These are phyloP conservation scores for Oryza glumipatula DNA, from an alignment of 176 grass and related monocot genomes.

Conservation along the genomic window DNA sequence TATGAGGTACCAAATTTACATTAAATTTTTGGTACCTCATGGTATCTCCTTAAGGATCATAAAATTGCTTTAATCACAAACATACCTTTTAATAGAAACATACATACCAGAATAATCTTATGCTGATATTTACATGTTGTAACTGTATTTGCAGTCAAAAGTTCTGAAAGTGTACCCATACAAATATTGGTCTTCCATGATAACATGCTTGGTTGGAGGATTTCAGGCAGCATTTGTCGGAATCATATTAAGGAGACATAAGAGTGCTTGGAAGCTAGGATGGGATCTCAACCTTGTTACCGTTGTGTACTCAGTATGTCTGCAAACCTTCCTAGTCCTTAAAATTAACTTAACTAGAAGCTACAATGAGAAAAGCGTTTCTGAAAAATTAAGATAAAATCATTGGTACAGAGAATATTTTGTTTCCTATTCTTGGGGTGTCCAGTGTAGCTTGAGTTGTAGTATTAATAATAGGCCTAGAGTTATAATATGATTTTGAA, in stretches of 20 bases:
- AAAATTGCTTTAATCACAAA: too few species aligned
- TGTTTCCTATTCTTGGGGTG: neutral
- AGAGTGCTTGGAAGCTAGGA: slow-evolving; percentile 47
- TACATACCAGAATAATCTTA: neutral
- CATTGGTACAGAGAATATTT: neutral
- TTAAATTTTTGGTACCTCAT: too few species aligned
- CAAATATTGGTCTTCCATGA: slow-evolving; percentile 72
- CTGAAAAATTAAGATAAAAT: too few species aligned
- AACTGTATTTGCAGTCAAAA: slow-evolving; percentile 34
- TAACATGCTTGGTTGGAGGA: slow-evolving; percentile 58
- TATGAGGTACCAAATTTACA: too few species aligned
- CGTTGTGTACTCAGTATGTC: slow-evolving; percentile 54
- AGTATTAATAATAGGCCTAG: neutral
- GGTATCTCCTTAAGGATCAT: too few species aligned
- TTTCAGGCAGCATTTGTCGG: slow-evolving; percentile 49
- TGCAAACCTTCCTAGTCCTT: neutral
- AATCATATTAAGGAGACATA: slow-evolving; percentile 56
- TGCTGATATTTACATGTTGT: neutral
- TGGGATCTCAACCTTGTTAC: slow-evolving; percentile 60
- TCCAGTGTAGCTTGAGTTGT: neutral
- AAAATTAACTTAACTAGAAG: neutral
- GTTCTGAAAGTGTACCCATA: slow-evolving; percentile 66
- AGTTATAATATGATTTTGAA: too few species aligned
- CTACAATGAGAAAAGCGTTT: too few species aligned
- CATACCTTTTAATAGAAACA: neutral